Conservation (phyloP, 1,139 yeast genomes). For the Spathaspora sp. region DNA sequence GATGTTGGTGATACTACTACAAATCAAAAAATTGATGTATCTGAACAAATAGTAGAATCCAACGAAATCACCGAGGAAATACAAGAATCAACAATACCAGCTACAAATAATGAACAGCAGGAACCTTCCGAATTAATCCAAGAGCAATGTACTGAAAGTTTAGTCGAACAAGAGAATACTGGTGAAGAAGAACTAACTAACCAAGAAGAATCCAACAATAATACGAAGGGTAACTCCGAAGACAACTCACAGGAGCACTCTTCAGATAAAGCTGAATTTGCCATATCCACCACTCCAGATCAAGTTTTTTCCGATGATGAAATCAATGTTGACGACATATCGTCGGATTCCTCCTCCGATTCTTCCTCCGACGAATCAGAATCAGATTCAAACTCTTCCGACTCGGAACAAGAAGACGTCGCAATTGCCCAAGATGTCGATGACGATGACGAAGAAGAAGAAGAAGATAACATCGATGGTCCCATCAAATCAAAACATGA, state of each 20-base stretch:
- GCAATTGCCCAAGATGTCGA: constrained; percentile 17
- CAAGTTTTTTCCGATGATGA: constrained; percentile 28
- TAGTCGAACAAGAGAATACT: neutral
- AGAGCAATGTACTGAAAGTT: too few relatives aligned
- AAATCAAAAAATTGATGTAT: neutral
- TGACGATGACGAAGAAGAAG: constrained; percentile 41
- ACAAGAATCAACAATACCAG: too few relatives aligned
- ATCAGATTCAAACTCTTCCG: constrained; percentile 24
- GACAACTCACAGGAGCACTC: neutral
- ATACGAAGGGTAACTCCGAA: neutral
- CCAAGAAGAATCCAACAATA: neutral
- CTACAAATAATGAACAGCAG: too few relatives aligned
- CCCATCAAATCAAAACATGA: constrained; percentile 84
- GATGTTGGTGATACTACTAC: neutral
- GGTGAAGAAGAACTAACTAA: neutral
- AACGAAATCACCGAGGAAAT: too few relatives aligned
- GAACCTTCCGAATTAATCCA: too few relatives aligned
- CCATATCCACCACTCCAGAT: constrained; percentile 4
- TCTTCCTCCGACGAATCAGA: constrained; percentile 12
- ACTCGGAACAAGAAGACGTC: constrained; percentile 20
- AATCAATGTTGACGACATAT: constrained; percentile 20
- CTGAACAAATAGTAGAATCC: neutral
- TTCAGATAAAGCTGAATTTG: constrained; percentile 5
- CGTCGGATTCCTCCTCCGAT: constrained; percentile 13
- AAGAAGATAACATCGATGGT: constrained; percentile 42